Evolutionary conservation across 345 rosid genomes (phyloP), one percentile per base, ranked within the genome.

Genomic region (Hirschfeldia incana): DNA sequence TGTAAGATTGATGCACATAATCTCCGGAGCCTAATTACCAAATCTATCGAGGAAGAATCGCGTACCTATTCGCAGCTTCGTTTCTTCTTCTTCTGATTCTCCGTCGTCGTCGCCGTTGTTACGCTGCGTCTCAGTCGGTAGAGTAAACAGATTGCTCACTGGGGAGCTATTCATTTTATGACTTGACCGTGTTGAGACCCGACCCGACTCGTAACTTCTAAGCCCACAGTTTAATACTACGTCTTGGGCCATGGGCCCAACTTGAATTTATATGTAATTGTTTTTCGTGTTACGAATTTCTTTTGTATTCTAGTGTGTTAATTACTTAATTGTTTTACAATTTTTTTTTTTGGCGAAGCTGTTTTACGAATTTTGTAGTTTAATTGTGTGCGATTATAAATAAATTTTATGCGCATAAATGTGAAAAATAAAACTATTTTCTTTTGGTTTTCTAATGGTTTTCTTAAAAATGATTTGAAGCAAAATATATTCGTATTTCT

Each of bases 221-320:
- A 79, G 78, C 82, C 82, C 78, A 78, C 21, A 21, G 21, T 21
- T 21, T 21, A 7, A 28, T 12, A 28, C 32, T 26, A 62, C 26
- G 3, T 5, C 9, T 57, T 28, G 65, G 65, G 32, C 64, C 32
- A 12, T 16, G 2, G 75, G 75, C 78, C 78, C 75, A 74, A 36
- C 67, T 51, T 73, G 15, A 60, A 6, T 34, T 42, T 58, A 69
- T 15, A 1, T 27, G 15, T 55, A 39, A 39, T 39, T 39, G 1
- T 8, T 39, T 39, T 39, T 39, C 12, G 46, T 39, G 9, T 9
- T 39, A 10, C 46, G 46, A 39, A 39, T 39, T 39, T 39, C 44
- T 37, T 37, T 39, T 39, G 46, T 8, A 39, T 39, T 39, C 10
- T 39, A 42, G 49, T 42, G 49, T 42, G 1, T 42, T 39, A 8